Conservation (phyloP, 2,329 filamentous ascomycete species). For the Colletotrichum trifolii region DNA sequence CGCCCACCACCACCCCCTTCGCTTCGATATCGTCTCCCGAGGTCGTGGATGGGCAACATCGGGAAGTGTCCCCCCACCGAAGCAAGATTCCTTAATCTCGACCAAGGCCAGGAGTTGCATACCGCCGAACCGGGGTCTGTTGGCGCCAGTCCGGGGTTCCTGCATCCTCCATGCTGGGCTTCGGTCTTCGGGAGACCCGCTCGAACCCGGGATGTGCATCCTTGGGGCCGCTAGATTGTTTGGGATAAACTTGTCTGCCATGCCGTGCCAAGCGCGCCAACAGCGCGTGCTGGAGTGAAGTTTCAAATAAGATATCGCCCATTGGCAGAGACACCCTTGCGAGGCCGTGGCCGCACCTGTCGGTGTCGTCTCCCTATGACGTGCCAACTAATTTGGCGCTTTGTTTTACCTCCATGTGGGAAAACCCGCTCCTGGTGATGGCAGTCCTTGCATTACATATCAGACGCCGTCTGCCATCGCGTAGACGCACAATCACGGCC, state of each 20-base stretch:
- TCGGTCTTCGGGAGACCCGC: conserved; percentile 27
- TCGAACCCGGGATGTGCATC: conserved; percentile 23
- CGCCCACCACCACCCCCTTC: too few species aligned
- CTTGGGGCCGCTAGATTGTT: conserved; percentile 27
- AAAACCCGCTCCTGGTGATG: not conserved
- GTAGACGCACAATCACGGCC: not conserved
- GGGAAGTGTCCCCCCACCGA: conserved; percentile 10
- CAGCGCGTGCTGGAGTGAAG: conserved; percentile 4
- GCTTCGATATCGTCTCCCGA: too few species aligned
- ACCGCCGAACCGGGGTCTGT: conserved; percentile 15
- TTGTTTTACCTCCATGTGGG: conserved; percentile 20
- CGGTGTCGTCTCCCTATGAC: conserved; percentile 25
- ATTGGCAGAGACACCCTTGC: conserved; percentile 17
- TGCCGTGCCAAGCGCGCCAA: conserved; percentile 24
- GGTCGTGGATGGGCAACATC: not conserved
- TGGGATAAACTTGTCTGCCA: conserved; percentile 21
- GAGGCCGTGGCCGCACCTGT: conserved; percentile 6
- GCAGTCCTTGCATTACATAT: too few species aligned
- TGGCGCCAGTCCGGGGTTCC: conserved; percentile 13
- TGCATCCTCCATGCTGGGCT: conserved; percentile 25
- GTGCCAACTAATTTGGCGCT: conserved; percentile 15
- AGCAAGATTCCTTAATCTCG: conserved; percentile 29
- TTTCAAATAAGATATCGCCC: conserved; percentile 26
- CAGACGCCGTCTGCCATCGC: too few species aligned
- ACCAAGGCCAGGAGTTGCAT: conserved; percentile 12